Conservation (phyloP, 257 asterid species). For the Nemophila menziesii region DNA sequence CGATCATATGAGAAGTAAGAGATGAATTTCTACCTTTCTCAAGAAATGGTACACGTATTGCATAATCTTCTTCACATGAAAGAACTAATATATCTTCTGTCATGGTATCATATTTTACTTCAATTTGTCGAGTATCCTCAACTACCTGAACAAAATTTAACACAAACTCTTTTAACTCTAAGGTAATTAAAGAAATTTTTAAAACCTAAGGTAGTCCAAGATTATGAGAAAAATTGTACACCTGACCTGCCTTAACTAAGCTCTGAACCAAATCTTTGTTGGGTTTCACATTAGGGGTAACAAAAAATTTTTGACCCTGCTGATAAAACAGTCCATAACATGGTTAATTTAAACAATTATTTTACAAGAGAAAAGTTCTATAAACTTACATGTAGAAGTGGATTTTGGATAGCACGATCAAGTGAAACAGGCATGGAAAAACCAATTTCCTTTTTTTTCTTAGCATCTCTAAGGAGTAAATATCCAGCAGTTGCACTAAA, state of each 20-base stretch:
- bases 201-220: too few relatives aligned
- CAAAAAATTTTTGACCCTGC: conserved; percentile 49
- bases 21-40: conserved; percentile 45
- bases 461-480: conserved; percentile 57
- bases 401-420: conserved; percentile 40
- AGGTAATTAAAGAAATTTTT: background rate
- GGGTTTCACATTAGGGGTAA: conserved; percentile 60
- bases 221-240: too few relatives aligned
- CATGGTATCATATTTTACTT: conserved; percentile 13
- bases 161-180: conserved; percentile 1
- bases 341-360: conserved; percentile 5
- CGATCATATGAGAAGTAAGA: background rate
- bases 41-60: conserved; percentile 41
- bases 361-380: conserved; percentile 2
- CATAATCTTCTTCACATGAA: conserved; percentile 51
- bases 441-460: conserved; percentile 64
- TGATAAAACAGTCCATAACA: conserved; percentile 12
- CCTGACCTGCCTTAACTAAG: conserved; percentile 57
- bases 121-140: conserved; percentile 13
- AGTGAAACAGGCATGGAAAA: conserved; percentile 57
- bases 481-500: too few relatives aligned
- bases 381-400: conserved; percentile 52
- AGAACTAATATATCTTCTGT: conserved; percentile 38
- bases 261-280: conserved; percentile 30
- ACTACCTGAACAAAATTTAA: conserved; percentile 36